Evolutionary conservation across 2,329 filamentous ascomycete genomes (phyloP).

Genomic region (Paecilomyces dactylethromorphus): DNA sequence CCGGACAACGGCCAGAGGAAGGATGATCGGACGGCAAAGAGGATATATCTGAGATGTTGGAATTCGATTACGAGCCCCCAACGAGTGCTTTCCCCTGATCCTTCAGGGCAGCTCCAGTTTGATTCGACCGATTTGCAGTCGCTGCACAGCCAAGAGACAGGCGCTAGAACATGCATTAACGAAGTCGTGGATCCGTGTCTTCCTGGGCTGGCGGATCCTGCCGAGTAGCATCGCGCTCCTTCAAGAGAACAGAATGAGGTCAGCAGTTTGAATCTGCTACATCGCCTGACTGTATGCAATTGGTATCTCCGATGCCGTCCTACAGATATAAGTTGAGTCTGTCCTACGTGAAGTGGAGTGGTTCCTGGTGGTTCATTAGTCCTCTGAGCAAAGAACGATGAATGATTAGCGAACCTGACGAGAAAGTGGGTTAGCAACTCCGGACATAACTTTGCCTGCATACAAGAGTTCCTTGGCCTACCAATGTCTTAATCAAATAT

Average conservation of each 20-base stretch:
- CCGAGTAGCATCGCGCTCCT: background rate
- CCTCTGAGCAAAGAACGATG: background rate
- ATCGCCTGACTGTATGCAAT: background rate
- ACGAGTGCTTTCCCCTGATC: background rate
- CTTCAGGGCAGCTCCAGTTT: background rate
- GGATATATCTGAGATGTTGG: background rate
- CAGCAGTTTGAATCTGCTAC: background rate
- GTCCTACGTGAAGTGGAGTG: background rate
- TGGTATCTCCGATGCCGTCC: background rate
- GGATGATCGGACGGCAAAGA: background rate
- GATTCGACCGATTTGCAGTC: background rate
- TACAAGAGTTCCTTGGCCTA: background rate
- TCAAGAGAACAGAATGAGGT: background rate
- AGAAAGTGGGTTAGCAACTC: background rate
- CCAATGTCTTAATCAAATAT: background rate
- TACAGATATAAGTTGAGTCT: background rate
- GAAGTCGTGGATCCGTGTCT: background rate
- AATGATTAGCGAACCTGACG: background rate
- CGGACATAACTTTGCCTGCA: too few species aligned
- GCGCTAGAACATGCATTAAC: background rate
- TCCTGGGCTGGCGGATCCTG: too few species aligned
- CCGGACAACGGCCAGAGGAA: constrained; percentile 18
- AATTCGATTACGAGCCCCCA: background rate
- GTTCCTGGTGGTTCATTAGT: background rate
- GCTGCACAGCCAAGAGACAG: background rate